These are phyloP conservation scores for Penicillium sp. DNA, from an alignment of 2,329 filamentous ascomycete species.

Conservation along the genomic window DNA sequence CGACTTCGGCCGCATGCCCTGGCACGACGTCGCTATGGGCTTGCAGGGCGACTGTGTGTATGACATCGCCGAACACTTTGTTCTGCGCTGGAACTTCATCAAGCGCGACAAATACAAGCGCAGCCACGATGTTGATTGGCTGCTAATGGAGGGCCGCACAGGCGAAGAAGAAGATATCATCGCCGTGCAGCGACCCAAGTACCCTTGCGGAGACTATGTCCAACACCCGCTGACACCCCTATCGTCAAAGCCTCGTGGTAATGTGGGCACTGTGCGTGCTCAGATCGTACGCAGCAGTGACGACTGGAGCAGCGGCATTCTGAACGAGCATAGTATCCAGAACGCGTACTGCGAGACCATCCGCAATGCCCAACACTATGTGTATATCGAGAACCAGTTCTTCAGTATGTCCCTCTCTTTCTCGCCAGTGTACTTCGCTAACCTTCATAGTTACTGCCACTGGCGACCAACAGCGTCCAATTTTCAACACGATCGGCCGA, in stretches of 20 bases:
- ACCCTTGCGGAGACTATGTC: constrained; percentile 79
- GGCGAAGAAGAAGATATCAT: constrained; percentile 75
- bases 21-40: constrained; percentile 93
- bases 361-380: constrained; percentile 74
- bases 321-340: constrained; percentile 73
- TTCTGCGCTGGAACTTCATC: constrained; percentile 89
- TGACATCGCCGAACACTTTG: constrained; percentile 92
- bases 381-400: constrained; percentile 98
- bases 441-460: constrained; percentile 62
- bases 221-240: constrained; percentile 68
- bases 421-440: constrained; percentile 11
- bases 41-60: constrained; percentile 81
- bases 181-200: constrained; percentile 77
- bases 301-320: constrained; percentile 88
- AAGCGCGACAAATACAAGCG: constrained; percentile 98
- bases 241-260: constrained; percentile 53
- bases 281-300: constrained; percentile 83
- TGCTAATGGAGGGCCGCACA: constrained; percentile 66
- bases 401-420: constrained; percentile 54
- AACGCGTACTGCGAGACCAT: constrained; percentile 83
- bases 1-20: constrained; percentile 90
- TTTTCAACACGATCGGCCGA: constrained; percentile 77
- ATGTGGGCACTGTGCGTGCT: constrained; percentile 66
- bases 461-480: constrained; percentile 72
- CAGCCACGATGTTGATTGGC: constrained; percentile 72